Conservation (phyloP, 371 early-diverging fungal genomes). For the Batrachochytrium dendrobatidis region DNA sequence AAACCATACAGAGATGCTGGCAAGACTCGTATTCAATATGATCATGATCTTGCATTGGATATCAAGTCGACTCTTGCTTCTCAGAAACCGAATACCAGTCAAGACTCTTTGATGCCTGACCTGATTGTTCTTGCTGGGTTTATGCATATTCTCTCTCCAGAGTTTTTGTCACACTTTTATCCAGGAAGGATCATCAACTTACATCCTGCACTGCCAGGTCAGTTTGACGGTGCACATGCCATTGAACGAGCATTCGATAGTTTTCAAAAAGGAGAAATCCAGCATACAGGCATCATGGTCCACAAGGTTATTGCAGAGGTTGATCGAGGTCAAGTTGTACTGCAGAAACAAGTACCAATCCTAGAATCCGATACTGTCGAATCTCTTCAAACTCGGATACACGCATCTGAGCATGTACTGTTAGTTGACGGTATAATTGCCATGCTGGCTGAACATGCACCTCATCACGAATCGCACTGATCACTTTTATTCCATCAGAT, state of each 20-base stretch:
- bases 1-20: constrained; percentile 74
- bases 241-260: constrained; percentile 89
- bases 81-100: too few relatives aligned
- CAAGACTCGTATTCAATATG: constrained; percentile 79
- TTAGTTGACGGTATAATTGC: constrained; percentile 52
- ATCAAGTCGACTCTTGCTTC: constrained; percentile 36
- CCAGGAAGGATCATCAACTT: constrained; percentile 77
- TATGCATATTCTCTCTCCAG: constrained; percentile 91
- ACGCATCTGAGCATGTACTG: constrained; percentile 75
- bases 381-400: constrained; percentile 78
- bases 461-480: too few relatives aligned
- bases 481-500: too few relatives aligned
- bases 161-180: constrained; percentile 67
- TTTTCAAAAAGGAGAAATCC: constrained; percentile 63
- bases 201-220: constrained; percentile 93
- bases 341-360: constrained; percentile 70
- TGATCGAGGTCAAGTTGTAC: constrained; percentile 85
- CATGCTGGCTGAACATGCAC: too few relatives aligned
- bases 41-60: constrained; percentile 68
- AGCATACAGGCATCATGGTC: constrained; percentile 91
- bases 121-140: constrained; percentile 88
- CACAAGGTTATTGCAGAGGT: constrained; percentile 93
- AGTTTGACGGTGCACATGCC: constrained; percentile 91
- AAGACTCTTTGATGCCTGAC: constrained; percentile 12
- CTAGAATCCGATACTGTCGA: constrained; percentile 65